Evolutionary conservation across 1,284 basidiomycete species (phyloP).

Genomic region (Athelia sp.): DNA sequence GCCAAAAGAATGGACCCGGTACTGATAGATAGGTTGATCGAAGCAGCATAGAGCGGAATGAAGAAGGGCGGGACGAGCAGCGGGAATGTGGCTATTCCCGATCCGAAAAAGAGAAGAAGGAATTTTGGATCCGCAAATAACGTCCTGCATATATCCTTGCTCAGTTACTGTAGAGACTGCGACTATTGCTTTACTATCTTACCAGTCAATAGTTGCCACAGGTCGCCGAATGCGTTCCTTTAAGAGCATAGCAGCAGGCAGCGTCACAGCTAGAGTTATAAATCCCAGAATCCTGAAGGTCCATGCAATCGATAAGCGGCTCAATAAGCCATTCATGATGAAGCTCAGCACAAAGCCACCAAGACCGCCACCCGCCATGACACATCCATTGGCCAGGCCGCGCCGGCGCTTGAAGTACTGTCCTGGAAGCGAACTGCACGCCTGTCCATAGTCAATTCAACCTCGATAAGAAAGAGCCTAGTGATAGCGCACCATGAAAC

Average conservation of each 20-base stretch:
- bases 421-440: not conserved
- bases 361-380: constrained; percentile 26
- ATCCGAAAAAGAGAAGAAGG: constrained; percentile 24
- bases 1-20: constrained; percentile 22
- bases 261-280: constrained; percentile 18
- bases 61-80: constrained; percentile 32
- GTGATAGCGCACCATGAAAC: constrained; percentile 15
- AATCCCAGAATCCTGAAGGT: constrained; percentile 29
- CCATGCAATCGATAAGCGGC: constrained; percentile 24
- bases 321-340: constrained; percentile 21
- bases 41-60: constrained; percentile 27
- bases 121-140: constrained; percentile 28
- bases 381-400: constrained; percentile 28
- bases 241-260: constrained; percentile 25
- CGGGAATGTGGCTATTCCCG: constrained; percentile 28
- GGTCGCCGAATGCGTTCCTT: constrained; percentile 21
- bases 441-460: constrained; percentile 18
- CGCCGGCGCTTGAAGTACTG: constrained; percentile 12
- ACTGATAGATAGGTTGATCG: constrained; percentile 20
- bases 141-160: constrained; percentile 12
- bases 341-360: constrained; percentile 26
- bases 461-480: not conserved
- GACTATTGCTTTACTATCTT: not conserved
- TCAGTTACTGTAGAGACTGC: no score
- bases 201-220: constrained; percentile 13